Conservation (phyloP, 2,329 filamentous ascomycete genomes). For the Cercospora sp. region DNA sequence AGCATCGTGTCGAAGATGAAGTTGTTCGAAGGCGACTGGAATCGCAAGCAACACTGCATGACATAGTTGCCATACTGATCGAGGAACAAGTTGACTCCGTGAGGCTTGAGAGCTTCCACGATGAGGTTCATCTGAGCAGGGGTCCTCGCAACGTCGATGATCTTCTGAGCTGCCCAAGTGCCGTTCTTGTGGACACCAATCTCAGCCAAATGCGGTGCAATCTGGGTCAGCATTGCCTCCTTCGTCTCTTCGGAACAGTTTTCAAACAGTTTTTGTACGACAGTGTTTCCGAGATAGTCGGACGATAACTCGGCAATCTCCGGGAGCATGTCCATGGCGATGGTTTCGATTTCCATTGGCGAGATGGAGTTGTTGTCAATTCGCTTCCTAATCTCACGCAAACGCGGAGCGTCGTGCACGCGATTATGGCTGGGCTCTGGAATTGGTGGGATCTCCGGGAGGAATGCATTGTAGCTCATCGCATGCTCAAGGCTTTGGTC, state of each 20-base stretch:
- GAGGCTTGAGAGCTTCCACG: slow-evolving; percentile 78
- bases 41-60: slow-evolving; percentile 91
- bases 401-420: slow-evolving; percentile 87
- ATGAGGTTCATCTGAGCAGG: slow-evolving; percentile 80
- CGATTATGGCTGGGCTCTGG: slow-evolving; percentile 85
- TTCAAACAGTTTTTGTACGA: slow-evolving; percentile 99
- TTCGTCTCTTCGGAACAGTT: slow-evolving; percentile 88
- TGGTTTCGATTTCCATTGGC: slow-evolving; percentile 84
- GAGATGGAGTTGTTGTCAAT: slow-evolving; percentile 94
- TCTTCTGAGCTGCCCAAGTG: slow-evolving; percentile 98
- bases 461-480: slow-evolving; percentile 69
- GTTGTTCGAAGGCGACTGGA: slow-evolving; percentile 83
- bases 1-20: slow-evolving; percentile 99
- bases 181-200: slow-evolving; percentile 99
- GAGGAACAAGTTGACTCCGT: slow-evolving; percentile 86
- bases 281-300: slow-evolving; percentile 96
- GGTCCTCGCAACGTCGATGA: slow-evolving; percentile 92
- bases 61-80: slow-evolving; percentile 99
- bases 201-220: slow-evolving; percentile 88
- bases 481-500: slow-evolving; percentile 72
- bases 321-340: slow-evolving; percentile 89
- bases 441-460: slow-evolving; percentile 84
- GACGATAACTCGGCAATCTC: slow-evolving; percentile 94
- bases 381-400: slow-evolving; percentile 93
- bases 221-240: slow-evolving; percentile 85